These are phyloP conservation scores for Pelagophyceae sp. DNA, from an alignment of 352 stramenopile species.

Conservation along the genomic window DNA sequence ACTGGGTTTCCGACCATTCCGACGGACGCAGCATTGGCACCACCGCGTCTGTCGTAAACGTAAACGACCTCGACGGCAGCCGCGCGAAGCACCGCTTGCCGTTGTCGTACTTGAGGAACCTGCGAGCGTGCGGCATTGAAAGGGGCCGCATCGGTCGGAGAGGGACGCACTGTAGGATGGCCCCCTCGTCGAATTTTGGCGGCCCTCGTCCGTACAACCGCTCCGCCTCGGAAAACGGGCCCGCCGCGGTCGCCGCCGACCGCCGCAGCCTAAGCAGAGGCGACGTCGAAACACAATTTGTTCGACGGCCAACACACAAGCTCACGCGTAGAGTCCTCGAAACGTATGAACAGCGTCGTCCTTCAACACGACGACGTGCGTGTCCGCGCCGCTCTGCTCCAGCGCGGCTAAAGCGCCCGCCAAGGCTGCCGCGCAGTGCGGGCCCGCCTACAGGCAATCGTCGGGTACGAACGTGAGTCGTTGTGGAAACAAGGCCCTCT, in stretches of 20 bases:
- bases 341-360: constrained; percentile 11
- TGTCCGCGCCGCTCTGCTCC: neutral
- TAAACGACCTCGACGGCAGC: constrained; percentile 10
- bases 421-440: constrained; percentile 4
- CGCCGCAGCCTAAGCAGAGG: neutral
- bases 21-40: too few species aligned
- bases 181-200: neutral
- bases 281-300: too few species aligned
- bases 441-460: too few species aligned
- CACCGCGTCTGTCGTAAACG: constrained; percentile 13
- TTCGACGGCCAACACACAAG: too few species aligned
- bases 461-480: too few species aligned
- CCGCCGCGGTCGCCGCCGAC: neutral
- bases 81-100: neutral
- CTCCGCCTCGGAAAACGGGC: neutral
- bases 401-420: neutral
- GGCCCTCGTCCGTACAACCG: constrained; percentile 4
- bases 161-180: too few species aligned
- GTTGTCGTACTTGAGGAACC: constrained; percentile 9
- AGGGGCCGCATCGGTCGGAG: too few species aligned
- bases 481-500: too few species aligned
- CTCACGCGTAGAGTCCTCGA: constrained; percentile 14
- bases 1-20: too few species aligned
- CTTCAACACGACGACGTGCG: constrained; percentile 15
- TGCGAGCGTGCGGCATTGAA: too few species aligned